Evolutionary conservation across 306 rosid species (phyloP).

Genomic region (Vicia faba): DNA sequence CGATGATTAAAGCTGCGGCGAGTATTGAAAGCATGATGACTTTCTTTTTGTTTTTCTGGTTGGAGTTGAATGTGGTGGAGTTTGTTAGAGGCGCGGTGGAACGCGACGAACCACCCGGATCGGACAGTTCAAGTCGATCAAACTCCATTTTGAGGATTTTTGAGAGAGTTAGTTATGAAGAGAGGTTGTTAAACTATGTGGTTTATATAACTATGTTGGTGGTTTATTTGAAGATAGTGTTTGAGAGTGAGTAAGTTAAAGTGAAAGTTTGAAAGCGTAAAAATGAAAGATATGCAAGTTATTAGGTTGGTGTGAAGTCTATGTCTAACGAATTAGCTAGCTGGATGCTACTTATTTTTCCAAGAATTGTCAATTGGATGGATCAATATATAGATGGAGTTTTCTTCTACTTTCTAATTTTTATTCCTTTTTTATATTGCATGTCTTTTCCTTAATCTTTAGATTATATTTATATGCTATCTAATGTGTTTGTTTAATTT

Average conservation of each 20-base stretch:
- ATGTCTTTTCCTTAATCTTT: not conserved
- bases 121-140: constrained; percentile 48
- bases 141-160: constrained; percentile 50
- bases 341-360: constrained; percentile 44
- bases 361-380: constrained; percentile 9
- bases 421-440: not conserved
- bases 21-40: constrained; percentile 51
- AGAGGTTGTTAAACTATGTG: not conserved
- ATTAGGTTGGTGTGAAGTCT: constrained; percentile 59
- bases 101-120: constrained; percentile 50
- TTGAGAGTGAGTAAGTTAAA: constrained; percentile 9
- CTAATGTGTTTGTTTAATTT: not conserved
- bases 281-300: constrained; percentile 39
- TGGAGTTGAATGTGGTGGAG: not conserved
- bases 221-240: not conserved
- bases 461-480: not conserved
- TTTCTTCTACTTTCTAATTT: not conserved
- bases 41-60: constrained; percentile 31
- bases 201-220: constrained; percentile 13
- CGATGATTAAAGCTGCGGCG: constrained; percentile 53
- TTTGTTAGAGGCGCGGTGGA: constrained; percentile 41
- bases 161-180: not conserved
- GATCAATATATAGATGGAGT: not conserved
- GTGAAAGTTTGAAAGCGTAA: not conserved
- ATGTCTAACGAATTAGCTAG: constrained; percentile 61